phyloP scores from a whole-genome alignment of 2,329 filamentous ascomycete species.

The Arthrobotrys musiformis region DNA sequence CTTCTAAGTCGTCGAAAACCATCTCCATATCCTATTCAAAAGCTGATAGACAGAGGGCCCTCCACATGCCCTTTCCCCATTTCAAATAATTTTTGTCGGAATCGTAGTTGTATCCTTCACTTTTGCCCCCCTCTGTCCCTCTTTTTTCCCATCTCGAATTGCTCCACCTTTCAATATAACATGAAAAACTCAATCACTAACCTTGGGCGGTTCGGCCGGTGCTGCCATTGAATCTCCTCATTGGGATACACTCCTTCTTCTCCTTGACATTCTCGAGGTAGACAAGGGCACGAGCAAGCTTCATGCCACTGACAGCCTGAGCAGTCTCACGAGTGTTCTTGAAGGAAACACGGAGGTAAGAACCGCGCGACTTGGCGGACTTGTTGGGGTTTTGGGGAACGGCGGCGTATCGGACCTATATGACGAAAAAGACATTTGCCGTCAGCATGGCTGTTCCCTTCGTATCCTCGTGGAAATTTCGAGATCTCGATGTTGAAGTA shows the following conservation, averaged over 20 bases:
- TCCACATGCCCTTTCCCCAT: not conserved
- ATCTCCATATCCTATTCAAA: not conserved
- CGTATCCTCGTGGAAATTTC: constrained; percentile 10
- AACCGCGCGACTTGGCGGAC: constrained; percentile 96
- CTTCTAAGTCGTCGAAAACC: not conserved
- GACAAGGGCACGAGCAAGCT: constrained; percentile 89
- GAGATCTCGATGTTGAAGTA: constrained; percentile 23
- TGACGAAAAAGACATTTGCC: constrained; percentile 9
- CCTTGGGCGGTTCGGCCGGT: constrained; percentile 97
- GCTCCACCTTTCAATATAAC: not conserved
- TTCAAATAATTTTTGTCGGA: not conserved
- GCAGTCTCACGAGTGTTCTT: constrained; percentile 99
- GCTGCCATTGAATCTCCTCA: constrained; percentile 96
- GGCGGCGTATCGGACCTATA: constrained; percentile 93
- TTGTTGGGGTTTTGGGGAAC: constrained; percentile 86
- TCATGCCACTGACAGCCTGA: constrained; percentile 99
- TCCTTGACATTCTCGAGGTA: constrained; percentile 99
- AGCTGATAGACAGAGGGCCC: not conserved
- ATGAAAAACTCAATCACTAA: constrained; percentile 69
- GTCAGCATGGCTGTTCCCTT: constrained; percentile 38
- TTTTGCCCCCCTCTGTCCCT: not conserved
- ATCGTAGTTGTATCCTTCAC: not conserved
- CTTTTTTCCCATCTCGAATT: not conserved
- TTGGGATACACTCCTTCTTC: constrained; percentile 97
- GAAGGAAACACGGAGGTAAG: constrained; percentile 99